Evolutionary conservation across 225 moss, liverwort and hornwort genomes (phyloP).

Genomic region (Sphagnum contortum): DNA sequence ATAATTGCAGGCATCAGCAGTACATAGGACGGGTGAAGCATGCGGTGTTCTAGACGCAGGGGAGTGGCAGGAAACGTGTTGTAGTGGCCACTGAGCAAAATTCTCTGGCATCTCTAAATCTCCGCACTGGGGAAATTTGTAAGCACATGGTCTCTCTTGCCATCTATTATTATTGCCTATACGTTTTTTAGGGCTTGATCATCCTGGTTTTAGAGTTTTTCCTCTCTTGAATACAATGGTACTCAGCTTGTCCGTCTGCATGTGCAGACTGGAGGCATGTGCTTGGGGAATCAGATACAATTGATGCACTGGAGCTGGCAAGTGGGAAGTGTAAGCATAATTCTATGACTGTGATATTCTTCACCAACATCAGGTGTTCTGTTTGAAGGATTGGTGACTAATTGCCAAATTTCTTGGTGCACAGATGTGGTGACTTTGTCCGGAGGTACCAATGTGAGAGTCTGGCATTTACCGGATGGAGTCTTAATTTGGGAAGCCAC

Average conservation of each 20-base stretch:
- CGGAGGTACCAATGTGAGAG: conserved; percentile 65
- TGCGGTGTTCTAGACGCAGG: conserved; percentile 84
- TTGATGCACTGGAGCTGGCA: conserved; percentile 60
- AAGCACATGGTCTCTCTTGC: conserved; percentile 11
- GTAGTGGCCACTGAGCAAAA: conserved; percentile 81
- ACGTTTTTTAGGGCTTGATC: too few relatives aligned
- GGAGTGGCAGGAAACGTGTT: conserved; percentile 76
- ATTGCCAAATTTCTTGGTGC: neutral
- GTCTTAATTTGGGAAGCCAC: conserved; percentile 79
- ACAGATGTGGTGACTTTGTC: conserved; percentile 83
- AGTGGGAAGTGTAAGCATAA: conserved; percentile 70
- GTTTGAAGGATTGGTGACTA: neutral
- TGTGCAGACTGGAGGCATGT: conserved; percentile 92
- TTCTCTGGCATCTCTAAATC: conserved; percentile 74
- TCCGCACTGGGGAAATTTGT: conserved; percentile 92
- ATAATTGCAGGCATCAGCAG: conserved; percentile 73
- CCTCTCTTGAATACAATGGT: too few relatives aligned
- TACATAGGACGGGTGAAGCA: conserved; percentile 85
- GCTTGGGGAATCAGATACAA: conserved; percentile 52
- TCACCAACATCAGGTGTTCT: neutral
- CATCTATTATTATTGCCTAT: too few relatives aligned
- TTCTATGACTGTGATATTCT: too few relatives aligned
- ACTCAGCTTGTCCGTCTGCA: too few relatives aligned
- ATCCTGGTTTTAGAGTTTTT: too few relatives aligned
- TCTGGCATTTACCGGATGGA: conserved; percentile 91